Base-by-base conservation (phyloP, 2,329 filamentous ascomycete genomes). In the Emergomyces orientalis region DNA sequence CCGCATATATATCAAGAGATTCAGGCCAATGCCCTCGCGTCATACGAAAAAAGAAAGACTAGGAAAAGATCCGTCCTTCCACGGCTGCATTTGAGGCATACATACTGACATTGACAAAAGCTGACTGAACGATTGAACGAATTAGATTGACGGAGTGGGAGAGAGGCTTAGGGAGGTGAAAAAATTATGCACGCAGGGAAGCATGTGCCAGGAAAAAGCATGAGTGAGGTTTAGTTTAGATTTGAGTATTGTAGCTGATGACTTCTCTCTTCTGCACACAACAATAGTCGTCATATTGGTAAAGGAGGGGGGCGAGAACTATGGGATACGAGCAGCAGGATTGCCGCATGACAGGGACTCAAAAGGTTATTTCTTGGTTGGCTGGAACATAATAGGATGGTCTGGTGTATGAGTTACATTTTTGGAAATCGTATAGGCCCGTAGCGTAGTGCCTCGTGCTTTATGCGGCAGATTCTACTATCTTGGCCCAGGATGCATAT, bases 11-110 rank as follows among this genome's bases (percentile, higher is more conserved):
- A 1, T 72, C 68, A 3, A 72, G 72, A 1, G 72, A 75, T 62
- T 65, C 71, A 9, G 75, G 71, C 58, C 73, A 75, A 65, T 70
- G 74, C 59, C 57, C 66, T 27, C 64, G 72, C 1, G 63, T 75
- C 8, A 62, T 75, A 57, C 67, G 64, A 2, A 67, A 69, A 1
- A 71, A 74, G 64, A 67, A 63, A 19, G 67, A 68, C 56, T 69
- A 67, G 8, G 67, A 67, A 30, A 74, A 70, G 71, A 64, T 56
- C 4, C 69, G 73, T 54, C 51, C 37, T 63, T 62, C n/a, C 66
- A 66, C 1, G 69, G 68, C 0, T 59, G 65, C 22, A 54, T 69
- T 4, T 71, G 69, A 52, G 73, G 71, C 52, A 73, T 74, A 41
- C 72, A 74, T 57, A 65, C 64, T 6, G 67, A 74, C 60, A 67